Evolutionary conservation across 768 basidiomycete species (phyloP).

Genomic region (Leucocoprinus leucothites): DNA sequence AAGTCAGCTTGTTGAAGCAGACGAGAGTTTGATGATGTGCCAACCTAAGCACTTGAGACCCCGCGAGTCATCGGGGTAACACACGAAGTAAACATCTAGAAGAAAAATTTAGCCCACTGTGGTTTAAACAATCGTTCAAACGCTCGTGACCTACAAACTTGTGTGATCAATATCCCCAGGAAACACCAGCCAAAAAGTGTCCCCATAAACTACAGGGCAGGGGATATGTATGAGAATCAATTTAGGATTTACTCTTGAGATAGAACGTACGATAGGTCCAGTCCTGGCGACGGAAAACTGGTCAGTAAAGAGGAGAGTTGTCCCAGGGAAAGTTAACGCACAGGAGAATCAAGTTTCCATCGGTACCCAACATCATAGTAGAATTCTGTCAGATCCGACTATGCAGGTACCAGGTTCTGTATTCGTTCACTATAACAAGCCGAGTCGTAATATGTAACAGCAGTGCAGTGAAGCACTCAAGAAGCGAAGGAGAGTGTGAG

Average conservation of each 20-base stretch:
- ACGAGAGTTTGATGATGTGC: not conserved
- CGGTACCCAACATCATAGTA: too few relatives aligned
- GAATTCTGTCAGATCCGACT: too few relatives aligned
- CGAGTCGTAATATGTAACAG: not conserved
- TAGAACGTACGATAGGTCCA: slow-evolving; percentile 5
- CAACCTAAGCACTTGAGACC: slow-evolving; percentile 5
- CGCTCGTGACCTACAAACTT: not conserved
- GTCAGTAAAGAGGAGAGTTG: not conserved
- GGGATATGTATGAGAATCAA: not conserved
- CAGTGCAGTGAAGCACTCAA: not conserved
- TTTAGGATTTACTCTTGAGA: not conserved
- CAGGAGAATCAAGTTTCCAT: not conserved
- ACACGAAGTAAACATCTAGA: slow-evolving; percentile 3
- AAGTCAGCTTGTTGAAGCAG: not conserved
- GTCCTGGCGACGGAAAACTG: not conserved
- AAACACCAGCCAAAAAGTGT: slow-evolving; percentile 9
- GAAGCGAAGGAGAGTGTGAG: not conserved
- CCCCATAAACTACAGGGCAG: slow-evolving; percentile 2
- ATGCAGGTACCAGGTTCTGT: too few relatives aligned
- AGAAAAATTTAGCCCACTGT: not conserved
- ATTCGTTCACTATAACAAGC: not conserved
- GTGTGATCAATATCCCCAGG: slow-evolving; percentile 2
- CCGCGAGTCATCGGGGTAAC: slow-evolving; percentile 8
- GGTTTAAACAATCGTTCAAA: not conserved
- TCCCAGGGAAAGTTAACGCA: not conserved